Evolutionary conservation across 2,329 filamentous ascomycete species (phyloP).

Genomic region (Beauveria varroae): DNA sequence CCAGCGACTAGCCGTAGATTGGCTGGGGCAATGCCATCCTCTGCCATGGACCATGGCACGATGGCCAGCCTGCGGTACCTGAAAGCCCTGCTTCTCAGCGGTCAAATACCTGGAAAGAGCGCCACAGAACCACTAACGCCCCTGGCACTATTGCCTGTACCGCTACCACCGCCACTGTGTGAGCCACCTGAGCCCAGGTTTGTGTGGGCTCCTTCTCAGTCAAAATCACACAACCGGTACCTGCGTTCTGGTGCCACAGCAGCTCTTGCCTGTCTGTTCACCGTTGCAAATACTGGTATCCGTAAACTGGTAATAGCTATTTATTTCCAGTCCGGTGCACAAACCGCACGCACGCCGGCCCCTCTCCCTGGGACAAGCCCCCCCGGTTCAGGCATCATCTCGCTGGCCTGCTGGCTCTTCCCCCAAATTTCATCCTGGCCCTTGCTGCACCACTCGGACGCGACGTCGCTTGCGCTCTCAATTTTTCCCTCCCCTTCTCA

Average conservation of each 20-base stretch:
- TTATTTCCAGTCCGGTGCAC: neutral
- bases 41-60: neutral
- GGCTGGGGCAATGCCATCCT: neutral
- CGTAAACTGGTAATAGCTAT: neutral
- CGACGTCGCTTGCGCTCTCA: constrained; percentile 3
- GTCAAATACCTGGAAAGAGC: neutral
- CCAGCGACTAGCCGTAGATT: neutral
- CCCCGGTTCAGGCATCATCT: constrained; percentile 1
- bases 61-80: neutral
- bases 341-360: neutral
- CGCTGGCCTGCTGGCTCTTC: neutral
- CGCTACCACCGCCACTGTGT: neutral
- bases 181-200: no score
- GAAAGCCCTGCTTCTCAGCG: no score
- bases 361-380: neutral
- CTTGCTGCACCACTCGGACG: constrained; percentile 3
- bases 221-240: neutral
- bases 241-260: neutral
- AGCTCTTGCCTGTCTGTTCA: no score
- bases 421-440: constrained; percentile 2
- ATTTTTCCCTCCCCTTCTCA: constrained; percentile 12
- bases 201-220: no score
- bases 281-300: neutral
- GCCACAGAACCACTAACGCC: neutral
- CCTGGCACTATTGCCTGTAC: neutral